phyloP scores from a whole-genome alignment of 768 basidiomycete genomes.

The Mycena latifolia region DNA sequence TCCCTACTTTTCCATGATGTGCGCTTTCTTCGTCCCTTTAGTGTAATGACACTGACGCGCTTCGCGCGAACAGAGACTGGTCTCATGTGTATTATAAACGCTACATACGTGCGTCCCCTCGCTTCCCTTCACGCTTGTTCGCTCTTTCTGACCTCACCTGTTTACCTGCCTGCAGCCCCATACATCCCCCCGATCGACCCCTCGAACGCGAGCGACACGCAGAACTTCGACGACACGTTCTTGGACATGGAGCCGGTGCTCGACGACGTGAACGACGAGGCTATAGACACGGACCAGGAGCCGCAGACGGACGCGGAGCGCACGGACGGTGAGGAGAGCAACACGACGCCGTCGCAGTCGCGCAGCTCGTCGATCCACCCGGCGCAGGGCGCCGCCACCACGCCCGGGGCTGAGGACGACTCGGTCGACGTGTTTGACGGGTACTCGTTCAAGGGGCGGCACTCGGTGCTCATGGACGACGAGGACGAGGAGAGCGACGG shows the following conservation, averaged over 20 bases:
- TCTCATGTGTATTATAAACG: constrained; percentile 94
- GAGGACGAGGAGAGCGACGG: constrained; percentile 21
- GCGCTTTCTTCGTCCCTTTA: constrained; percentile 44
- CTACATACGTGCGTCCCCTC: constrained; percentile 91
- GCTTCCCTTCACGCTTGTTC: constrained; percentile 30
- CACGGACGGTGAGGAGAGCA: constrained; percentile 81
- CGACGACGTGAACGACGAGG: constrained; percentile 77
- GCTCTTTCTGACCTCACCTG: constrained; percentile 7
- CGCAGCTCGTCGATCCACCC: constrained; percentile 79
- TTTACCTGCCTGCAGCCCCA: constrained; percentile 77
- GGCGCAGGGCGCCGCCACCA: constrained; percentile 18
- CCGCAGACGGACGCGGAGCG: constrained; percentile 80
- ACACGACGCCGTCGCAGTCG: constrained; percentile 84
- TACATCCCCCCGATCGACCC: constrained; percentile 95
- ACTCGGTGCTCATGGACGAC: constrained; percentile 70
- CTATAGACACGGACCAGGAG: constrained; percentile 78
- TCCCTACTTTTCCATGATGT: constrained; percentile 97
- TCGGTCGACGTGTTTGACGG: constrained; percentile 89
- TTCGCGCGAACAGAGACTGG: constrained; percentile 77
- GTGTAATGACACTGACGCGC: constrained; percentile 25
- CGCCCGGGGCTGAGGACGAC: constrained; percentile 57
- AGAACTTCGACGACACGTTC: constrained; percentile 98
- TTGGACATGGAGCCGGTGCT: constrained; percentile 95
- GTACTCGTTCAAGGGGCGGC: constrained; percentile 91
- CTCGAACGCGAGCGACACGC: constrained; percentile 93